Conservation (phyloP, 352 stramenopile genomes). For the Globisporangium barbulae region DNA sequence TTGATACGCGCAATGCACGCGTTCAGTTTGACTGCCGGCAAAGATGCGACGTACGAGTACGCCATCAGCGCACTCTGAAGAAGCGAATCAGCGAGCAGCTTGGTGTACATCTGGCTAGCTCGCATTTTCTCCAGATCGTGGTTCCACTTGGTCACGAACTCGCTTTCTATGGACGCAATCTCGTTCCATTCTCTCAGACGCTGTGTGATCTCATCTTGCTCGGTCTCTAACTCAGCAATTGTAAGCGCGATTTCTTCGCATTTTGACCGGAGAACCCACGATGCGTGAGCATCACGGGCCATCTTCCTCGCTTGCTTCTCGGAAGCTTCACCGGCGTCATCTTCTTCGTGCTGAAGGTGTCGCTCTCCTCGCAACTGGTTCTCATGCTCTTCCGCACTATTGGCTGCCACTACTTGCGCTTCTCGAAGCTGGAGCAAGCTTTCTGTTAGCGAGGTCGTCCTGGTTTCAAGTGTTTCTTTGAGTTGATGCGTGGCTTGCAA, state of each 20-base stretch:
- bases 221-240: conserved; percentile 15
- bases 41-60: conserved; percentile 17
- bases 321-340: neutral
- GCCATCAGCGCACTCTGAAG: conserved; percentile 3
- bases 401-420: neutral
- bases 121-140: neutral
- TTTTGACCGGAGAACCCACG: conserved; percentile 11
- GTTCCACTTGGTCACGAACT: conserved; percentile 2
- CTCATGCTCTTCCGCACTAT: neutral
- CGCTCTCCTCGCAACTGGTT: neutral
- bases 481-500: neutral
- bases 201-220: neutral
- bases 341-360: neutral
- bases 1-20: conserved; percentile 4
- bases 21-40: neutral
- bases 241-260: conserved; percentile 28
- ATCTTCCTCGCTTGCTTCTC: neutral
- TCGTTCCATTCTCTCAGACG: conserved; percentile 11
- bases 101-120: neutral
- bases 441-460: neutral
- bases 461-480: neutral
- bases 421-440: neutral
- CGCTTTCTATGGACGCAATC: neutral
- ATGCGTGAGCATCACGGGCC: neutral
- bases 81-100: conserved; percentile 7